Evolutionary conservation across 257 asterid species (phyloP).

Genomic region (Capsicum pubescens): DNA sequence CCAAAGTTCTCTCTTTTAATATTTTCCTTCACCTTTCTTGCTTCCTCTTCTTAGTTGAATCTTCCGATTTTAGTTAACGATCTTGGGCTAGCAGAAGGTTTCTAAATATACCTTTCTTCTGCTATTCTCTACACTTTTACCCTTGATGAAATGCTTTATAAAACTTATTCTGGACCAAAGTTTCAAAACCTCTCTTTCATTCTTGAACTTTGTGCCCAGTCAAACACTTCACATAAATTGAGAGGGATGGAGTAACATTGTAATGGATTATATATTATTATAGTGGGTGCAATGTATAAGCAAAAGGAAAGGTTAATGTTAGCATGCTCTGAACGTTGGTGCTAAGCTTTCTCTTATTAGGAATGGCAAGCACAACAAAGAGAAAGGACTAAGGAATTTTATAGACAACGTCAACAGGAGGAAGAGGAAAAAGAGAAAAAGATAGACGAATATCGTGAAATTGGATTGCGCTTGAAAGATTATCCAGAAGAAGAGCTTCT

Average conservation of each 20-base stretch:
- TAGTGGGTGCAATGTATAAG: background rate
- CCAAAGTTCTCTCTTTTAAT: no score
- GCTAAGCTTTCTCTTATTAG: conserved; percentile 53
- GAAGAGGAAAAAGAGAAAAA: conserved; percentile 83
- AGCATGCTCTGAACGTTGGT: conserved; percentile 29
- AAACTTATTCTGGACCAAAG: background rate
- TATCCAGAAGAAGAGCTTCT: conserved; percentile 77
- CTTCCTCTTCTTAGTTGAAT: no score
- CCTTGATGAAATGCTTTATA: no score
- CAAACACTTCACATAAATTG: background rate
- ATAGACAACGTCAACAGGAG: conserved; percentile 62
- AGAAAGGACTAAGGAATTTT: conserved; percentile 85
- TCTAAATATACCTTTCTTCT: no score
- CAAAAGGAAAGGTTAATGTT: background rate
- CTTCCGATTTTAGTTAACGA: no score
- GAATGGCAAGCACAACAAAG: conserved; percentile 98
- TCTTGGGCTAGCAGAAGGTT: no score
- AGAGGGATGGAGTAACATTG: background rate
- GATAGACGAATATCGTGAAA: conserved; percentile 82
- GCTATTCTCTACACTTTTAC: no score
- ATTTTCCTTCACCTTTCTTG: no score
- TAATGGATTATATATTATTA: background rate
- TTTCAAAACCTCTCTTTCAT: background rate
- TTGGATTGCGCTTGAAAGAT: conserved; percentile 61
- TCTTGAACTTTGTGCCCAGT: no score